Conservation (phyloP, 331 rosid genomes). For the Erythrophleum ivorense region DNA sequence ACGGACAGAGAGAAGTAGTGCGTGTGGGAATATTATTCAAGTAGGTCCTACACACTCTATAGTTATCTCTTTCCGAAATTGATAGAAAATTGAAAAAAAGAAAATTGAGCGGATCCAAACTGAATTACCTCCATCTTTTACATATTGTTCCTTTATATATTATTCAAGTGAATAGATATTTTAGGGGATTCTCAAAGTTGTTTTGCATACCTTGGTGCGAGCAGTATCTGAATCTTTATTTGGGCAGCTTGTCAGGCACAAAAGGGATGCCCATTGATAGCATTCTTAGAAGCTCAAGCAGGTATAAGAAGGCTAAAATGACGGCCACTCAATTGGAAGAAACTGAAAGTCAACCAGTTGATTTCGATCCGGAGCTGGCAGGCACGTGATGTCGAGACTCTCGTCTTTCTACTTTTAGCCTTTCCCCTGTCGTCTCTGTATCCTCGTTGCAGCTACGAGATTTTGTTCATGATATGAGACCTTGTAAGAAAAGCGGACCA, state of each 20-base stretch:
- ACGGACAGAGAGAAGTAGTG: too few species aligned
- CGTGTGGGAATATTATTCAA: too few species aligned
- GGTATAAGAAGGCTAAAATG: conserved; percentile 68
- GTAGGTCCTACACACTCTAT: too few species aligned
- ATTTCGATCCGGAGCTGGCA: conserved; percentile 69
- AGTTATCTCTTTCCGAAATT: too few species aligned
- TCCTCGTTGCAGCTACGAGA: neutral
- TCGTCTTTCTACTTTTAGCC: neutral
- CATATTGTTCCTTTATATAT: conserved; percentile 3
- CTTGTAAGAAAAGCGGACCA: neutral
- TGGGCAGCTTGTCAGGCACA: conserved; percentile 54
- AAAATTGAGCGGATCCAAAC: neutral
- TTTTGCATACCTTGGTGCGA: neutral
- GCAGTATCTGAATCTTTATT: conserved; percentile 36
- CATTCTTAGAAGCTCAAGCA: conserved; percentile 67
- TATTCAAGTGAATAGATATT: conserved; percentile 2
- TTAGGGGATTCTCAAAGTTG: conserved; percentile 15
- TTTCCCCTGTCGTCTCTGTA: neutral
- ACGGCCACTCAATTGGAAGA: conserved; percentile 68
- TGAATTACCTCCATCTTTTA: conserved; percentile 7
- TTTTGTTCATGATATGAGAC: neutral
- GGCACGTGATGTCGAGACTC: conserved; percentile 13
- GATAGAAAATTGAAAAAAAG: too few species aligned
- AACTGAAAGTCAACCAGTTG: conserved; percentile 56
- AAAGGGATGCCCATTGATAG: conserved; percentile 46